Evolutionary conservation across 1,284 basidiomycete species (phyloP).

Genomic region (Bondarzewia mesenterica): DNA sequence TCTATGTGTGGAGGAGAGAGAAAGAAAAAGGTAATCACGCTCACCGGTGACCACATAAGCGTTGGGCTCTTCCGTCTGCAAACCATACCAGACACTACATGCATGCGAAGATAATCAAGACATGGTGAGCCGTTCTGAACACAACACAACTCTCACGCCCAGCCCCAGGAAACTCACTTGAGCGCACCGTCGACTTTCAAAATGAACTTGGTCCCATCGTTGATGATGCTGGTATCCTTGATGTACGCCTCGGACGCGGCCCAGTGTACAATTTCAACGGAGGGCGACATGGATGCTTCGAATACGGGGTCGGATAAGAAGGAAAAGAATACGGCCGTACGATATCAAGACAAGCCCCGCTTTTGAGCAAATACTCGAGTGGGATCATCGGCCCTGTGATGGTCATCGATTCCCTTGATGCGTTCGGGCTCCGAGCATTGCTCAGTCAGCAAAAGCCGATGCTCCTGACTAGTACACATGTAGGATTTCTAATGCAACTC

Average conservation of each 20-base stretch:
- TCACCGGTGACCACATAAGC: background rate
- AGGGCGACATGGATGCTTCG: background rate
- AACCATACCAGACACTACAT: background rate
- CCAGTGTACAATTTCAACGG: background rate
- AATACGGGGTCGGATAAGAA: too few relatives aligned
- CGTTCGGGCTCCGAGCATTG: too few relatives aligned
- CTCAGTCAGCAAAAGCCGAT: too few relatives aligned
- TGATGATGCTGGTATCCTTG: background rate
- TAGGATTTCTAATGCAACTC: too few relatives aligned
- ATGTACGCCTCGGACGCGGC: background rate
- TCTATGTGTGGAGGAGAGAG: background rate
- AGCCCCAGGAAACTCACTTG: background rate
- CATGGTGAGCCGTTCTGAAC: too few relatives aligned
- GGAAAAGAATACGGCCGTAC: too few relatives aligned
- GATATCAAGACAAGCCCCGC: too few relatives aligned
- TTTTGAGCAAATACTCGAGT: too few relatives aligned
- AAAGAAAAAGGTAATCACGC: background rate
- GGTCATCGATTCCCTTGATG: too few relatives aligned
- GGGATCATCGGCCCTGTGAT: too few relatives aligned
- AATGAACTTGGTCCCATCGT: background rate
- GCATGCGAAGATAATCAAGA: background rate
- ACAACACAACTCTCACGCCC: background rate
- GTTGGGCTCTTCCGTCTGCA: constrained; percentile 1
- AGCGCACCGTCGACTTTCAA: background rate
- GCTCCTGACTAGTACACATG: too few relatives aligned